Percentiles rank a stretch among this genome's conserved stretches.
Evolutionary conservation across 2,329 filamentous ascomycete genomes (phyloP).

Genomic region (Xylaria sp.): DNA sequence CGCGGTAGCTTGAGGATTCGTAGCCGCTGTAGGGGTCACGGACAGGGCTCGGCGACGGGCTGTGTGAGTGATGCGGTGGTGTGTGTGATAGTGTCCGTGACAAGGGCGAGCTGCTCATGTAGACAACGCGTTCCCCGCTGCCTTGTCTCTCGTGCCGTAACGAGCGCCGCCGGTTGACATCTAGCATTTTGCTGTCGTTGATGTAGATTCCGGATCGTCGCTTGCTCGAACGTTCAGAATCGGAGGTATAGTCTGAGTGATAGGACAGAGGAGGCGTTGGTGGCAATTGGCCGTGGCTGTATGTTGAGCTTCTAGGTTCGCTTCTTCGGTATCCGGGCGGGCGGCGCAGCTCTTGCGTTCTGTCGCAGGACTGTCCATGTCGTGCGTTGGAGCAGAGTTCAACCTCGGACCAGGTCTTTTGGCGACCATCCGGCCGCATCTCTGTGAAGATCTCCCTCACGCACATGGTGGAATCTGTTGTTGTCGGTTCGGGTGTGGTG

Average conservation of each 20-base stretch:
- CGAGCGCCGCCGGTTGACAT: constrained; percentile 47
- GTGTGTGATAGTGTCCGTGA: constrained; percentile 59
- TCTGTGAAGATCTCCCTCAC: constrained; percentile 59
- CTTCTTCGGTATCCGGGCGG: constrained; percentile 50
- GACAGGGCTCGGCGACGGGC: constrained; percentile 53
- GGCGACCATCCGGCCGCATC: constrained; percentile 58
- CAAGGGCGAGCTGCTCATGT: constrained; percentile 58
- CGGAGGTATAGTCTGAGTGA: constrained; percentile 46
- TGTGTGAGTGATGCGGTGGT: constrained; percentile 57
- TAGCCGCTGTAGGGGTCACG: constrained; percentile 32
- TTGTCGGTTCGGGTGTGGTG: constrained; percentile 43
- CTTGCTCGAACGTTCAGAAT: constrained; percentile 47
- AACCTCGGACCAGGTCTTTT: constrained; percentile 49
- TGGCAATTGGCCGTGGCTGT: constrained; percentile 51
- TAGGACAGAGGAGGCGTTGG: constrained; percentile 53
- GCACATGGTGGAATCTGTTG: constrained; percentile 57
- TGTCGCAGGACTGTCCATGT: constrained; percentile 54
- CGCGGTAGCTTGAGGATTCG: constrained; percentile 38
- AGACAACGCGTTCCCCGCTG: constrained; percentile 56
- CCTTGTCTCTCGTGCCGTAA: constrained; percentile 44
- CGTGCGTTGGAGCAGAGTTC: constrained; percentile 53
- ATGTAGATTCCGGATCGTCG: constrained; percentile 51
- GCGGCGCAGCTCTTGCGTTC: constrained; percentile 55
- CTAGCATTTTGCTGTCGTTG: constrained; percentile 52
- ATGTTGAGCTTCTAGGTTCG: constrained; percentile 49